Base-by-base conservation (phyloP, 73 alveolate genomes). In the Symbiodinium pilosum region DNA sequence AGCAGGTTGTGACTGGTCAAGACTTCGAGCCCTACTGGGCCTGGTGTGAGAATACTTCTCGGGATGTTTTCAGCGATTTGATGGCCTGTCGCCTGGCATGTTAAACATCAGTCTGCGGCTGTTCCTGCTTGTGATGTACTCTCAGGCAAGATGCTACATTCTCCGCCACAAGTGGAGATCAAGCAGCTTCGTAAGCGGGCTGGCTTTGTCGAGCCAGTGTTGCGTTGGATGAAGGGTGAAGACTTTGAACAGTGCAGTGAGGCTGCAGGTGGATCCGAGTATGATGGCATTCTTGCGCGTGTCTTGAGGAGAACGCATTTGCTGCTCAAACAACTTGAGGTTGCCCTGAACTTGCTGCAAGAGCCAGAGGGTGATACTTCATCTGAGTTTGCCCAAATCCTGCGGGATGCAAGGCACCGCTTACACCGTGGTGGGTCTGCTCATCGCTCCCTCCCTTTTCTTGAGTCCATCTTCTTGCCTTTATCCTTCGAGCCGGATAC, bases 241-340 rank as follows among this genome's bases (percentile, higher is more conserved):
- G 40, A 77, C 95, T 88, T 88, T 30, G 95, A 88, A 69, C 40
- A 39, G 44, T 88, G 95, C 86, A 88, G 95, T 83, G 95, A 88
- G 8, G 95, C 95, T 5, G 95, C 95, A 38, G 95, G 95, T 8
- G 95, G 95, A 32, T 28, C 84, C n/a, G 95, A 88, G 44, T 88
- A 39, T 28, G 95, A 88, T 40, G 95, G 95, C 71, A 88, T 88
- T 83, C 86, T 88, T 43, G 86, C 95, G 47, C 95, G 95, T 32
- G 95, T 88, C 21, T 52, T 88, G 95, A 59, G 86, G 34, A 88
- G 95, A 52, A 88, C 95, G 26, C 54, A 59, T 11, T 36, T 88
- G 69, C 11, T 88, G 64, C 86, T 88, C 86, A 88, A 88, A n/a
- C 95, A 88, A 38, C 86, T 88, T 43, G 95, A 64, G 32, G 21